Conservation (phyloP, 2,329 filamentous ascomycete genomes). For the Hymenoscyphus scutula region DNA sequence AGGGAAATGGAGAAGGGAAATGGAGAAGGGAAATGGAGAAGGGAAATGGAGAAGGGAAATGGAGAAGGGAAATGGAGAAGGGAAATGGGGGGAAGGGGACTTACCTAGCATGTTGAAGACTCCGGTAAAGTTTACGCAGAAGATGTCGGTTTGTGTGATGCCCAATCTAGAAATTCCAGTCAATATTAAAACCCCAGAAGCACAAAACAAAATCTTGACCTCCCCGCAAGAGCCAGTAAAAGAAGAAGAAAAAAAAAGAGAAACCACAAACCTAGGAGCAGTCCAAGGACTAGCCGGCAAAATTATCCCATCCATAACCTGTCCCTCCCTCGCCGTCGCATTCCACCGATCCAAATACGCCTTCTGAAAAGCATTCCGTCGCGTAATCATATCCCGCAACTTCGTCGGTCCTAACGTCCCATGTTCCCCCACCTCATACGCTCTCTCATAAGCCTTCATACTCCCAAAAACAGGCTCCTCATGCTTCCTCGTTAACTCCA, state of each 20-base stretch:
- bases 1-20: too few relatives aligned
- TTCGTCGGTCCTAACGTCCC: conserved; percentile 32
- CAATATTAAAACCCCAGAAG: too few relatives aligned
- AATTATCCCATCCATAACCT: conserved; percentile 39
- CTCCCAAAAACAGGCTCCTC: conserved; percentile 31
- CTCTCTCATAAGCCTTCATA: conserved; percentile 34
- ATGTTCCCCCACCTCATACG: conserved; percentile 30
- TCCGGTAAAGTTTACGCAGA: conserved; percentile 34
- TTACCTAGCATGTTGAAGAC: conserved; percentile 36
- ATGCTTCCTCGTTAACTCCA: conserved; percentile 30
- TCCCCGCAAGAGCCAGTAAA: too few relatives aligned
- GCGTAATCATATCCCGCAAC: conserved; percentile 34
- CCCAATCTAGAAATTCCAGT: conserved; percentile 36
- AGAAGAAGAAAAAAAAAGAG: too few relatives aligned
- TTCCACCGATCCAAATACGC: conserved; percentile 39
- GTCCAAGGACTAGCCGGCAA: conserved; percentile 37
- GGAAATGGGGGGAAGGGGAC: conserved; percentile 1
- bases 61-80: too few relatives aligned
- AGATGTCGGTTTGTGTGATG: conserved; percentile 28
- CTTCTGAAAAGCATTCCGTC: conserved; percentile 38
- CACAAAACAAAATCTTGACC: too few relatives aligned
- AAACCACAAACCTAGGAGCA: conserved; percentile 37
- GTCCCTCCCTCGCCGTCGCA: conserved; percentile 33
- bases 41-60: too few relatives aligned
- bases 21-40: too few relatives aligned